These are phyloP conservation scores for Trifolium pratense DNA, from an alignment of 306 rosid species.

Conservation along the genomic window DNA sequence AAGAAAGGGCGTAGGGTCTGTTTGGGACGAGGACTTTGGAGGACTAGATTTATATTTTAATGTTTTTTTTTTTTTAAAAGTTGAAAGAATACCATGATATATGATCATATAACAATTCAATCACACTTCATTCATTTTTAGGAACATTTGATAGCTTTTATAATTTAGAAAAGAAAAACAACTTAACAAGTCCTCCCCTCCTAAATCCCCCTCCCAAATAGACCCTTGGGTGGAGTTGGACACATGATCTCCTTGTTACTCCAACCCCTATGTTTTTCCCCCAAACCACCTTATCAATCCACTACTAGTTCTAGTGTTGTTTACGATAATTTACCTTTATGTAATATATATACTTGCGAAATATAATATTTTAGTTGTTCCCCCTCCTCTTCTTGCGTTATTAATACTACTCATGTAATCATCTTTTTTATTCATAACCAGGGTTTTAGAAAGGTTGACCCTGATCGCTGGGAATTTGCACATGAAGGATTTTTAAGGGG, in stretches of 20 bases:
- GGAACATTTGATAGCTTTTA: no score
- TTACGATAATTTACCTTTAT: not conserved
- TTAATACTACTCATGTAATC: not conserved
- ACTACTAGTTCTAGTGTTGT: not conserved
- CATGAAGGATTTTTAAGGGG: slow-evolving; percentile 89
- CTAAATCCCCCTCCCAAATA: no score
- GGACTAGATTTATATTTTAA: no score
- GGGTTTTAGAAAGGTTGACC: slow-evolving; percentile 97
- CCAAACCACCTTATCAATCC: not conserved
- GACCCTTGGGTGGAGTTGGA: not conserved
- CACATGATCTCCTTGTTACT: not conserved
- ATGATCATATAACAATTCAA: no score
- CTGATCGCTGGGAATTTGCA: slow-evolving; percentile 97
- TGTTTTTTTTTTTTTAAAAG: no score
- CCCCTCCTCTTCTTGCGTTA: not conserved
- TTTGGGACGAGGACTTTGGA: no score
- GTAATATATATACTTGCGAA: not conserved
- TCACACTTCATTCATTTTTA: no score
- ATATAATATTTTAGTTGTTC: not conserved
- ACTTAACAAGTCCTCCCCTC: no score
- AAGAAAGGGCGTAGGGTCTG: no score
- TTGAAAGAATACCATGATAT: no score
- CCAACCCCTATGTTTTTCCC: not conserved
- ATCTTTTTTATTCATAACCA: slow-evolving; percentile 47
- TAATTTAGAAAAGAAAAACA: no score